A percentile compares a stretch with the other conserved stretches of the same genome.
Evolutionary conservation across 495 filamentous ascomycete genomes (phyloP).

Genomic region (Talaromyces ruber): DNA sequence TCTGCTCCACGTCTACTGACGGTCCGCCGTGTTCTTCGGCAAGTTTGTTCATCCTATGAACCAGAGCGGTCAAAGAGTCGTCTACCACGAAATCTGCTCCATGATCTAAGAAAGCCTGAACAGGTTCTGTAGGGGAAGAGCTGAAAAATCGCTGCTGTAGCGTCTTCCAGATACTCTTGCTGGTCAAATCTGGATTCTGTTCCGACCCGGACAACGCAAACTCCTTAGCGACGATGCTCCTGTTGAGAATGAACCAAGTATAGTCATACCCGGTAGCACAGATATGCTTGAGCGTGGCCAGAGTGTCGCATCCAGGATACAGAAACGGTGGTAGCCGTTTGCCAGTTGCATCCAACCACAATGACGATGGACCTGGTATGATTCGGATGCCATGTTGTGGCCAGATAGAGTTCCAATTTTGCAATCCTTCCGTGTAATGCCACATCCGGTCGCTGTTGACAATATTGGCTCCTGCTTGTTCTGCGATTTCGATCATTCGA

Average conservation of each 20-base stretch:
- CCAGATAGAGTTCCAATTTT: conserved; percentile 46
- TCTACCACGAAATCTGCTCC: conserved; percentile 41
- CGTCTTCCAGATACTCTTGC: conserved; percentile 38
- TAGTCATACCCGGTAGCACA: conserved; percentile 45
- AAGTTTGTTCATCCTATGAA: conserved; percentile 41
- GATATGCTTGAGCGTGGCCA: conserved; percentile 43
- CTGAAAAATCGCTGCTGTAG: conserved; percentile 36
- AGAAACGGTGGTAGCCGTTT: conserved; percentile 39
- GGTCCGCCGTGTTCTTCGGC: conserved; percentile 23
- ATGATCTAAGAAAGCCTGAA: conserved; percentile 41
- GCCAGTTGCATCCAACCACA: conserved; percentile 45
- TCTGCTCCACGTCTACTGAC: conserved; percentile 22
- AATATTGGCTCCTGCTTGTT: conserved; percentile 31
- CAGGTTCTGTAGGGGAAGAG: conserved; percentile 27
- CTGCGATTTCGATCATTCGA: conserved; percentile 41
- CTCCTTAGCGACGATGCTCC: conserved; percentile 40
- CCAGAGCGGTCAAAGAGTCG: conserved; percentile 35
- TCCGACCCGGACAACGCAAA: conserved; percentile 46
- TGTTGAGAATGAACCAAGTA: conserved; percentile 45
- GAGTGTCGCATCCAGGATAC: conserved; percentile 40
- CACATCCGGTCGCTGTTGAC: conserved; percentile 46
- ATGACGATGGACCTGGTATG: conserved; percentile 26
- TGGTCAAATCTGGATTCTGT: conserved; percentile 44
- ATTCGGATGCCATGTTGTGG: conserved; percentile 41
- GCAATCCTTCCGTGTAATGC: conserved; percentile 46